These are phyloP conservation scores for Candida sanyaensis DNA, from an alignment of 1,139 yeast genomes.

Conservation along the genomic window DNA sequence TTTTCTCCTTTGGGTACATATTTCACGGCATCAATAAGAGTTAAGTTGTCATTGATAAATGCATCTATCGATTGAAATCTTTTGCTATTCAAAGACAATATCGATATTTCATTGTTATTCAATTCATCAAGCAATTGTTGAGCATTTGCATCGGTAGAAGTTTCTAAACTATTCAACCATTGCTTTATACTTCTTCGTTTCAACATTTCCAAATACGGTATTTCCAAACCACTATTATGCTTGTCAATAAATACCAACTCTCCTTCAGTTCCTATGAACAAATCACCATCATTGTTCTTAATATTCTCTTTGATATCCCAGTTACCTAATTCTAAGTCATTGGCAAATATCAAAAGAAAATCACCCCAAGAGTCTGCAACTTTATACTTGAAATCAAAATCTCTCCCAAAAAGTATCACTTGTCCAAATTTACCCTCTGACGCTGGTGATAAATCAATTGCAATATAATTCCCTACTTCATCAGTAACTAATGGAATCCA, in stretches of 20 bases:
- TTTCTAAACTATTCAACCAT: constrained; percentile 33
- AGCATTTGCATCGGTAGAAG: constrained; percentile 16
- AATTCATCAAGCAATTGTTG: constrained; percentile 26
- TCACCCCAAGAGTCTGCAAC: constrained; percentile 86
- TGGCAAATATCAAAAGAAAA: constrained; percentile 75
- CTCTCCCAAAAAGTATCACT: constrained; percentile 85
- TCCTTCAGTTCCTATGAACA: constrained; percentile 65
- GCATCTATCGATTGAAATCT: constrained; percentile 28
- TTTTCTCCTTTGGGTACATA: not conserved
- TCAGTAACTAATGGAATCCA: constrained; percentile 94
- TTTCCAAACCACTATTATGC: constrained; percentile 38
- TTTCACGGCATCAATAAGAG: constrained; percentile 14
- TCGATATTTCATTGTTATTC: constrained; percentile 21
- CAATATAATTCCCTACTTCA: constrained; percentile 86
- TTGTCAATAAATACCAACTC: constrained; percentile 66
- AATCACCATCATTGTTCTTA: constrained; percentile 48
- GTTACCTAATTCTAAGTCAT: constrained; percentile 78
- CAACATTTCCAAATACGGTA: constrained; percentile 67
- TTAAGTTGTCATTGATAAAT: constrained; percentile 30
- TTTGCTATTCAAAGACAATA: constrained; percentile 17
- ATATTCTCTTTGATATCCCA: constrained; percentile 63
- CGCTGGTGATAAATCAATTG: constrained; percentile 86
- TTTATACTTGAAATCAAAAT: constrained; percentile 79
- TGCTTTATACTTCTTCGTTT: constrained; percentile 31
- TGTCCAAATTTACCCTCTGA: constrained; percentile 65